A percentile compares a stretch with the other conserved stretches of the same genome.
Evolutionary conservation across 805 yeast species (phyloP).

Genomic region (Sugiyamaella floridensis): DNA sequence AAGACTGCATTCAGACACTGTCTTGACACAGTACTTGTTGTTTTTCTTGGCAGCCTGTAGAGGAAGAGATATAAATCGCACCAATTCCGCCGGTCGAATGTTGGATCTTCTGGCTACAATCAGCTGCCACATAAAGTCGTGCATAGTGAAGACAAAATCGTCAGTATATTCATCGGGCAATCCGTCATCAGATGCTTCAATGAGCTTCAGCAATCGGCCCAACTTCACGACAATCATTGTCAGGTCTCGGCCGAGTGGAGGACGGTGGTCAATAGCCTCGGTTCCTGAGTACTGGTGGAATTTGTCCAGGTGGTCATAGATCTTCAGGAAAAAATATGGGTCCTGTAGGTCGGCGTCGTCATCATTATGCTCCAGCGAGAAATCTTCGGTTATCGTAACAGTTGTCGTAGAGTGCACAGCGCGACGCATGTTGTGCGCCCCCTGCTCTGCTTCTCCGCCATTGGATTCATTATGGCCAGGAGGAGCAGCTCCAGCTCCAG

Average conservation of each 20-base stretch:
- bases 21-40: not conserved
- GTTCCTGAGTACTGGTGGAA: not conserved
- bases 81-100: conserved; percentile 7
- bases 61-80: conserved; percentile 10
- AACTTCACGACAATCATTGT: conserved; percentile 9
- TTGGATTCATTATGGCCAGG: no score
- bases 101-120: conserved; percentile 3
- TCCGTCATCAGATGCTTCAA: not conserved
- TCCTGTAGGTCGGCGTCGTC: not conserved
- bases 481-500: no score
- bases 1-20: conserved; percentile 6
- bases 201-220: conserved; percentile 3
- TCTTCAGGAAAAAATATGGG: conserved; percentile 6
- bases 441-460: no score
- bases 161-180: not conserved
- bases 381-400: not conserved
- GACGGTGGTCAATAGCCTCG: not conserved
- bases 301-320: conserved; percentile 6
- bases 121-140: conserved; percentile 17
- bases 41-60: not conserved
- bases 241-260: conserved; percentile 8
- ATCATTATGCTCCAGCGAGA: not conserved
- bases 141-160: conserved; percentile 11
- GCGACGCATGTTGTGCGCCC: not conserved
- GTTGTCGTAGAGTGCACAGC: not conserved